Evolutionary conservation across 805 yeast species (phyloP), one percentile per base, ranked within the genome.

Genomic region (Candida maris): DNA sequence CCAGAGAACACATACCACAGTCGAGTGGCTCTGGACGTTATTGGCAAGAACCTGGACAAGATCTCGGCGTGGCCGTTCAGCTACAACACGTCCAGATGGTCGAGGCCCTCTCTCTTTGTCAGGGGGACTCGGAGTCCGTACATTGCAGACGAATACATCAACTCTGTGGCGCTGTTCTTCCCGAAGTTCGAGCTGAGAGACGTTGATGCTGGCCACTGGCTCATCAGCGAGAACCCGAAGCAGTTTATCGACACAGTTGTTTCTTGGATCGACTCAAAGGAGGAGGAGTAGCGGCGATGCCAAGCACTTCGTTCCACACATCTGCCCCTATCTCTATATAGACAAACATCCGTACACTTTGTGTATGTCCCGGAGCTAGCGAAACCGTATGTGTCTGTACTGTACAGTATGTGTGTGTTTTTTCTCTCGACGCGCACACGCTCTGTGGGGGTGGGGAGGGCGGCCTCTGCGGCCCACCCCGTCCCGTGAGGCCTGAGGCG

Each of bases 151-250:
- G 96, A 88, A 42, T 75, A 73, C 19, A 57, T 88, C 16, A 80
- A 84, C 0, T 75, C 74, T 14, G 81, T 87, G 34, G 94, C 89
- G 1, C 62, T 65, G 38, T 85, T 75, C 52, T 91, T 87, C 62
- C 97, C 97, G 0, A 65, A 68, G 18, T 87, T 87, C 52, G 84
- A 77, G 42, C 62, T 85, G 10, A 67, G 74, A 30, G 95, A 84
- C 52, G 65, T 93, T 17, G 81, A 85, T 14, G 76, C 89, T 0
- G 96, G 96, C 2, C 98, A 91, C 59, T 91, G 97, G 96, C 75
- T 89, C 12, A 86, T 86, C 46, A 77, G 86, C 27, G 97, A 91
- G 54, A 81, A 82, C 47, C 96, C 97, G 1, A 49, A 65, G 6
- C 94, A 81, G 52, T 87, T 91, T 45, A 65, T 85, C 17, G 75